phyloP scores from a whole-genome alignment of 2,329 filamentous ascomycete genomes.

The Aspergillus proliferans region DNA sequence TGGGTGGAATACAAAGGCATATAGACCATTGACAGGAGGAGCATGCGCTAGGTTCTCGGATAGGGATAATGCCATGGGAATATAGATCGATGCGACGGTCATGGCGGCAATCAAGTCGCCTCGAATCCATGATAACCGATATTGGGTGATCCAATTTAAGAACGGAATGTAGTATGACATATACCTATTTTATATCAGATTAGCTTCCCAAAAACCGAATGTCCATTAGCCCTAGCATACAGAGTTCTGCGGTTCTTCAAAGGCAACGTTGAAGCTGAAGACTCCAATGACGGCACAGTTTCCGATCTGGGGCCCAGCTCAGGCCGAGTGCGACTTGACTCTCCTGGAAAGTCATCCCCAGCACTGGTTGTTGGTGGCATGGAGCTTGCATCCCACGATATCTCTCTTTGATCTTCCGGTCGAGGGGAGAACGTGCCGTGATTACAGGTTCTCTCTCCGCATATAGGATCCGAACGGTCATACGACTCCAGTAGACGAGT shows the following conservation, averaged over 20 bases:
- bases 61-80: conserved; percentile 92
- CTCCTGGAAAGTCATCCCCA: conserved; percentile 8
- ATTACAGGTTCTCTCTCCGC: conserved; percentile 48
- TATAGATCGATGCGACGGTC: conserved; percentile 97
- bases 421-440: conserved; percentile 74
- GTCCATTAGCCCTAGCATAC: conserved; percentile 43
- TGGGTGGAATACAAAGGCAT: conserved; percentile 88
- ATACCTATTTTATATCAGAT: conserved; percentile 54
- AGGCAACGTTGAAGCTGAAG: conserved; percentile 65
- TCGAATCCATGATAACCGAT: conserved; percentile 71
- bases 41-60: conserved; percentile 89
- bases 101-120: conserved; percentile 84
- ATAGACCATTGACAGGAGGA: conserved; percentile 87
- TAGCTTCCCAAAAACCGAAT: neutral
- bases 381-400: conserved; percentile 24
- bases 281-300: conserved; percentile 62
- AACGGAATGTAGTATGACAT: conserved; percentile 89
- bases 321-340: conserved; percentile 32
- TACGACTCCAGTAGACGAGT: conserved; percentile 37
- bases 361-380: conserved; percentile 8
- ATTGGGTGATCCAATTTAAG: conserved; percentile 83
- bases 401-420: conserved; percentile 47
- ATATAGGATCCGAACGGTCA: conserved; percentile 28
- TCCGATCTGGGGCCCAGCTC: conserved; percentile 51
- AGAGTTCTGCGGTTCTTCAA: conserved; percentile 67